A percentile compares a stretch with the other conserved stretches of the same genome.
These are phyloP conservation scores for Phytopythium mirpurense DNA, from an alignment of 352 stramenopile species.

Conservation along the genomic window DNA sequence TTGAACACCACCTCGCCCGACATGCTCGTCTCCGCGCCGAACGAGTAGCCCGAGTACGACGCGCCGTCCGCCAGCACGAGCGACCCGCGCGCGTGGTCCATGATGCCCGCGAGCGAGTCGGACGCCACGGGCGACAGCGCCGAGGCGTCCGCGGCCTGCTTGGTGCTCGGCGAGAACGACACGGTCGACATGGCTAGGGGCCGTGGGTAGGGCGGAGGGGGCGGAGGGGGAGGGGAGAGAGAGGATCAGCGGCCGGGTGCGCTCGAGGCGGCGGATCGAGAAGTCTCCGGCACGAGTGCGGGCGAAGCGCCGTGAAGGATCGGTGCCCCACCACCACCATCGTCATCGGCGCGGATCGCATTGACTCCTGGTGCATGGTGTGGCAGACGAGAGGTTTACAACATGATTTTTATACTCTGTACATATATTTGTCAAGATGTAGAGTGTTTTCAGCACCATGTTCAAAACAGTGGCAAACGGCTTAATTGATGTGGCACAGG, in stretches of 20 bases:
- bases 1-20: slow-evolving; percentile 98
- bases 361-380: background rate
- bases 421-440: slow-evolving; percentile 1
- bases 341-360: background rate
- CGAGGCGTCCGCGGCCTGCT: background rate
- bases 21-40: slow-evolving; percentile 87
- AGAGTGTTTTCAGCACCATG: background rate
- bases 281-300: slow-evolving; percentile 29
- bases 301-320: too few species aligned
- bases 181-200: slow-evolving; percentile 28
- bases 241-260: slow-evolving; percentile 32
- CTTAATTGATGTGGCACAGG: too few species aligned
- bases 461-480: background rate
- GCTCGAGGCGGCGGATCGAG: slow-evolving; percentile 29
- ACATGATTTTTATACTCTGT: background rate
- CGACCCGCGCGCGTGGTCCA: slow-evolving; percentile 40
- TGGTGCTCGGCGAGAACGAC: slow-evolving; percentile 23
- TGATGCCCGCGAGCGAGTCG: slow-evolving; percentile 28
- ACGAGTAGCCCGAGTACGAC: slow-evolving; percentile 73
- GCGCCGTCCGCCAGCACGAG: slow-evolving; percentile 4
- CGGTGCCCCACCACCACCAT: too few species aligned
- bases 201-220: slow-evolving; percentile 6
- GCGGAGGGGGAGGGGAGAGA: slow-evolving; percentile 7
- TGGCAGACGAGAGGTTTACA: slow-evolving; percentile 3
- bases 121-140: slow-evolving; percentile 43